phyloP scores from a whole-genome alignment of 2,329 filamentous ascomycete species.

The Zymoseptoria ardabiliae region DNA sequence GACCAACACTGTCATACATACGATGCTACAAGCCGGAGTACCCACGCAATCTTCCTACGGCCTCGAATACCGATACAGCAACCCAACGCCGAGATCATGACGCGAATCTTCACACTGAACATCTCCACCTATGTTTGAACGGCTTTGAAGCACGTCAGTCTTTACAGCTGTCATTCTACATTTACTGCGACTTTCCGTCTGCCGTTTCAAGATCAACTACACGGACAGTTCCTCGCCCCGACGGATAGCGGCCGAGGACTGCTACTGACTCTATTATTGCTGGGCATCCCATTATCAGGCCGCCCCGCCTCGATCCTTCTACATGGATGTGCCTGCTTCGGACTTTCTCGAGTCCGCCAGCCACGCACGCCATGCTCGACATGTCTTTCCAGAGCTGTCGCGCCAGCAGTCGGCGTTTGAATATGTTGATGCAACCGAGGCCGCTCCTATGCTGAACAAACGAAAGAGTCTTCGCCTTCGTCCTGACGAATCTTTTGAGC shows the following conservation, averaged over 20 bases:
- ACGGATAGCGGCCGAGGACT: neutral
- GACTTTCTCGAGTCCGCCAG: constrained; percentile 6
- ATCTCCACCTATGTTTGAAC: neutral
- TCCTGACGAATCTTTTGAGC: constrained; percentile 11
- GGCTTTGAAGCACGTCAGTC: neutral
- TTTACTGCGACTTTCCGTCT: neutral
- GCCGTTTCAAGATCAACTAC: neutral
- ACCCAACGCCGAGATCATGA: neutral
- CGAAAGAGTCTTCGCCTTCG: constrained; percentile 16
- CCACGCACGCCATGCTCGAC: constrained; percentile 8
- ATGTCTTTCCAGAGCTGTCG: constrained; percentile 13
- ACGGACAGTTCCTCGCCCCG: neutral
- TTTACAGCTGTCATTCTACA: neutral
- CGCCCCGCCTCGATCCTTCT: neutral
- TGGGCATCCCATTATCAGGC: neutral
- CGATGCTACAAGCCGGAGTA: neutral
- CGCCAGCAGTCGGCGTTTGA: constrained; percentile 11
- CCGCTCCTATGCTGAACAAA: constrained; percentile 7
- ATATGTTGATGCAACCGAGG: constrained; percentile 2
- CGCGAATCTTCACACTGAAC: neutral
- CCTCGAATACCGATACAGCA: neutral
- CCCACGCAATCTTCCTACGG: neutral
- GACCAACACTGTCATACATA: neutral
- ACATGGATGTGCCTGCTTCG: constrained; percentile 17
- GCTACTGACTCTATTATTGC: neutral